Evolutionary conservation across 2,329 filamentous ascomycete genomes (phyloP).

Genomic region (Ramularia endophylla): DNA sequence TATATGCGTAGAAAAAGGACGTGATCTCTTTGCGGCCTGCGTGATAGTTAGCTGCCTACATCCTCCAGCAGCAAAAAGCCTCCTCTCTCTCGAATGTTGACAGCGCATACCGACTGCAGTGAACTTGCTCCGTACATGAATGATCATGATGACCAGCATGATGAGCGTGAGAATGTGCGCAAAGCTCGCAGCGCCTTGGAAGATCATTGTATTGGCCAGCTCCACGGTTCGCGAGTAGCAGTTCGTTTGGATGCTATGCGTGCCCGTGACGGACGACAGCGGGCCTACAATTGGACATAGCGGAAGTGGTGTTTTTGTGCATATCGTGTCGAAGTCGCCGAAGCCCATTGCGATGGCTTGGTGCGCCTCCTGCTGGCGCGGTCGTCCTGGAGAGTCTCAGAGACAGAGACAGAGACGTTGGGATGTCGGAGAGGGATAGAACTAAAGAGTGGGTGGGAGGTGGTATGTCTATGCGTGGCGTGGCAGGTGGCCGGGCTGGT

Average conservation of each 20-base stretch:
- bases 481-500: no score
- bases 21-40: slow-evolving; percentile 65
- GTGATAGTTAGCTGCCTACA: slow-evolving; percentile 5
- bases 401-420: background rate
- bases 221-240: slow-evolving; percentile 96
- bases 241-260: slow-evolving; percentile 69
- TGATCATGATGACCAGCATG: slow-evolving; percentile 96
- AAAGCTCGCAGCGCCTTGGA: slow-evolving; percentile 83
- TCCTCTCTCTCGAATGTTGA: slow-evolving; percentile 3
- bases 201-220: slow-evolving; percentile 96
- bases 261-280: slow-evolving; percentile 59
- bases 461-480: no score
- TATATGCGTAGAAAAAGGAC: slow-evolving; percentile 96
- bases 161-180: slow-evolving; percentile 85
- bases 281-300: slow-evolving; percentile 81
- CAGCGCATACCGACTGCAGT: slow-evolving; percentile 77
- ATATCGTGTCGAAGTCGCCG: slow-evolving; percentile 84
- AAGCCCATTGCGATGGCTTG: slow-evolving; percentile 61
- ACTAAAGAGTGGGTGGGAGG: no score
- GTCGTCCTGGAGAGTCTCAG: slow-evolving; percentile 7
- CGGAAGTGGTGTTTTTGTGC: slow-evolving; percentile 76
- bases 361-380: background rate
- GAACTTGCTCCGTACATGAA: slow-evolving; percentile 96
- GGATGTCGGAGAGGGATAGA: slow-evolving; percentile 5
- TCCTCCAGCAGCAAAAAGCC: background rate